These are phyloP conservation scores for Rubus idaeus DNA, from an alignment of 306 rosid species.

Conservation along the genomic window DNA sequence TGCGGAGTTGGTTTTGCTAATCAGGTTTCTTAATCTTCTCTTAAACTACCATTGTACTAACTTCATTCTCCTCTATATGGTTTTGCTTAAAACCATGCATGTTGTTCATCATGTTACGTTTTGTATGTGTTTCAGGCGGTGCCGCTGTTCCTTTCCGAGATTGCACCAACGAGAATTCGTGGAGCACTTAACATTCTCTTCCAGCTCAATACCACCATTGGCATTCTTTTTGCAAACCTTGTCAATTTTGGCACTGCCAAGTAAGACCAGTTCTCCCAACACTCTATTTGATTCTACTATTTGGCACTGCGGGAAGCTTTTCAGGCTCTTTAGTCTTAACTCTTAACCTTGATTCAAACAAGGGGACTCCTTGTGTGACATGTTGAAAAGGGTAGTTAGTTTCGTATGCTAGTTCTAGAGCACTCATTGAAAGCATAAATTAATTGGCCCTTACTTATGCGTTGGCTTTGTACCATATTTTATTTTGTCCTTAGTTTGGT, in stretches of 20 bases:
- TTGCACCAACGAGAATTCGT: constrained; percentile 65
- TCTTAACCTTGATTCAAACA: not conserved
- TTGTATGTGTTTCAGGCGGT: constrained; percentile 41
- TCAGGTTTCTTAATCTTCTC: constrained; percentile 13
- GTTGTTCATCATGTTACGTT: not conserved
- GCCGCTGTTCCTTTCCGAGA: constrained; percentile 63
- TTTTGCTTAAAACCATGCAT: not conserved
- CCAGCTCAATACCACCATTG: constrained; percentile 57
- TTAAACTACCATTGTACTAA: not conserved
- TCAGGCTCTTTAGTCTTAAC: too few species aligned
- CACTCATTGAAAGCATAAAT: not conserved
- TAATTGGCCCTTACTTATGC: too few species aligned
- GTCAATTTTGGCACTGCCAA: constrained; percentile 48
- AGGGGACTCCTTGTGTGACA: not conserved
- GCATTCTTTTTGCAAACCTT: constrained; percentile 57
- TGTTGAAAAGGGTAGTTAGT: not conserved
- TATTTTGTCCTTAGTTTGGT: too few species aligned
- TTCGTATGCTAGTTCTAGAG: not conserved
- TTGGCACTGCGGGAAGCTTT: not conserved
- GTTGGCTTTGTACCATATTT: too few species aligned
- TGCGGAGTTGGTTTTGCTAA: constrained; percentile 21
- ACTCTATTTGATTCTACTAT: not conserved
- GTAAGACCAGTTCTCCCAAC: constrained; percentile 25
- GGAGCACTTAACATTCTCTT: constrained; percentile 70
- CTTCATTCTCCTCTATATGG: not conserved